A percentile compares a stretch with the other conserved stretches of the same genome.
Conservation (phyloP, 495 filamentous ascomycete species). For the Penicillium waksmanii region DNA sequence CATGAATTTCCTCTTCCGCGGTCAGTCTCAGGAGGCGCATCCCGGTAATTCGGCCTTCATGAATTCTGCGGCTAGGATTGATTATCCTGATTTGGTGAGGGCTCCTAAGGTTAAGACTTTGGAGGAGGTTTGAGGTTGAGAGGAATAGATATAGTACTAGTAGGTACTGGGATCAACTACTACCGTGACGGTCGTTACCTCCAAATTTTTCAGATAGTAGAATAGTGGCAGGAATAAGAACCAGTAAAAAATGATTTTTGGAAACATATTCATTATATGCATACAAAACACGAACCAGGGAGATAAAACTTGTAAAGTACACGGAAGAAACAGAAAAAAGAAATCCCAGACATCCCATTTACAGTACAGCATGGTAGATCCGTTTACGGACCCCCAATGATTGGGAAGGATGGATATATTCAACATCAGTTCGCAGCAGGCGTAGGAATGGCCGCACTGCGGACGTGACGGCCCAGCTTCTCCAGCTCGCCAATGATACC, state of each 20-base stretch:
- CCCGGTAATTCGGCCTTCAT: slow-evolving; percentile 19
- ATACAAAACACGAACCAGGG: slow-evolving; percentile 35
- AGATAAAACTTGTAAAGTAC: slow-evolving; percentile 41
- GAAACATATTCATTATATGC: slow-evolving; percentile 44
- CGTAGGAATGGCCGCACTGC: slow-evolving; percentile 30
- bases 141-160: neutral
- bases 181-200: neutral
- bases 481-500: slow-evolving; percentile 88
- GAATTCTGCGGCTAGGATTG: slow-evolving; percentile 25
- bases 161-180: neutral
- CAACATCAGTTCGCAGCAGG: slow-evolving; percentile 17
- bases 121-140: slow-evolving; percentile 11
- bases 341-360: slow-evolving; percentile 28
- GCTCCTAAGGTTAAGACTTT: slow-evolving; percentile 24
- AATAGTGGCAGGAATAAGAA: neutral
- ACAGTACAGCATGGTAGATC: slow-evolving; percentile 21
- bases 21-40: slow-evolving; percentile 25
- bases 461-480: slow-evolving; percentile 59
- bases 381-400: neutral
- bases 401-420: slow-evolving; percentile 16
- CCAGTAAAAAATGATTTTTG: neutral
- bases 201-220: no score
- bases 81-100: slow-evolving; percentile 28
- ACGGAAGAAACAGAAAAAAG: slow-evolving; percentile 23
- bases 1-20: slow-evolving; percentile 46